phyloP scores from a whole-genome alignment of 2,329 filamentous ascomycete species.

The Phialocephala sp. region DNA sequence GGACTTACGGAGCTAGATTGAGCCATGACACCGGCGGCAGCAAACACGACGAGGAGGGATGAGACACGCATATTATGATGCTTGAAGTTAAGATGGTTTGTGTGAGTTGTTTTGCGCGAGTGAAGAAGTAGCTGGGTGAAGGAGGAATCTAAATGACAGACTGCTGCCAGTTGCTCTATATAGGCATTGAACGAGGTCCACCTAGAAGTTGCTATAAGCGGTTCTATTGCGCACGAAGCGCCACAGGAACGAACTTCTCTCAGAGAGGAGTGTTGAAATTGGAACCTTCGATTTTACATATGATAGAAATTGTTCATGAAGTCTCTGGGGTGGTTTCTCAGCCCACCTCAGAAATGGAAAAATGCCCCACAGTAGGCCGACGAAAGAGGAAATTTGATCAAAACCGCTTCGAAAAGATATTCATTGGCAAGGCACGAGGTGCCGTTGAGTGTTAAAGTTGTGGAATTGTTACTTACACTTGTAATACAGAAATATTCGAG shows the following conservation, averaged over 20 bases:
- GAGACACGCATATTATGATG: constrained; percentile 26
- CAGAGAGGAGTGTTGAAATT: neutral
- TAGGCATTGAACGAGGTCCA: neutral
- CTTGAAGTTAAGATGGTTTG: neutral
- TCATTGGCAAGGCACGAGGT: neutral
- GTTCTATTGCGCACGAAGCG: neutral
- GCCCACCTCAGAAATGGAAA: neutral
- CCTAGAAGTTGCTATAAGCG: neutral
- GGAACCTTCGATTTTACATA: neutral
- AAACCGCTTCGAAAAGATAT: neutral
- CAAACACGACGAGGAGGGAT: constrained; percentile 24
- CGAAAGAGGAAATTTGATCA: neutral
- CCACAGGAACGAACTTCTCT: neutral
- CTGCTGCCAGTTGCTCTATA: neutral
- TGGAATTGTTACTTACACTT: neutral
- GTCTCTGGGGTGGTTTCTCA: neutral
- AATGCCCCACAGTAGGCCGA: neutral
- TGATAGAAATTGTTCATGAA: neutral
- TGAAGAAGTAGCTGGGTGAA: neutral
- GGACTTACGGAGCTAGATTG: constrained; percentile 14
- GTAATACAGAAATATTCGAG: neutral
- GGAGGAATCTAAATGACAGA: neutral
- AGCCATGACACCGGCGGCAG: constrained; percentile 23
- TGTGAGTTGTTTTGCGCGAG: neutral
- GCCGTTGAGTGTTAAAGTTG: neutral